Evolutionary conservation across 176 grass and related monocot species (phyloP), one percentile per base, ranked within the genome.

Genomic region (Avena sativa): DNA sequence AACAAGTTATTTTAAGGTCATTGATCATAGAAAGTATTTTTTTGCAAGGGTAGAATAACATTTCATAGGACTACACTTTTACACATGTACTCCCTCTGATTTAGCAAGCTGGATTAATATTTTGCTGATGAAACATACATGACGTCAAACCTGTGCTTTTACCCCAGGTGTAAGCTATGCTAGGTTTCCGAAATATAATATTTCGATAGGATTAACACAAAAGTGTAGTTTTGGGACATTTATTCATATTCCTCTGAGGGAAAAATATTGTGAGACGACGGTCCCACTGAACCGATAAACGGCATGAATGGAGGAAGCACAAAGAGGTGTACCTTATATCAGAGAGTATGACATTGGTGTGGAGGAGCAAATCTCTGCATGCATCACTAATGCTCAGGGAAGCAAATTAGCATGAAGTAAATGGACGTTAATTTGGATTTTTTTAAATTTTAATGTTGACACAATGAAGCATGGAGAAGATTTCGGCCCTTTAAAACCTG

Each of bases 401-500:
- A 71, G 13, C 0, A 15, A 87, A 87, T 87, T 75, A 87, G 69
- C 30, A 65, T 15, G 52, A 12, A 63, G 0, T 81, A 73, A 81
- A 36, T 34, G 23, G 5, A 23, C 23, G 9, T 47, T 30, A 63
- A 19, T 81, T 23, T 3, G 55, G 10, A 70, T 40, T 6, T 43
- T 4, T 70, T 53, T 68, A 10, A 52, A 2, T 57, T 78, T 57
- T 38, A 34, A n/a, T 20, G 17, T 12, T 36, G 28, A n/a, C 12
- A 53, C 17, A 23, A 25, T 50, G 4, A 50, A 49, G 1, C 49
- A 26, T 25, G n/a, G 49, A 74, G 44, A 74, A 3, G 44, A 56
- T 53, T 50, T 36, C 51, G 17, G 36, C 25, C 2, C 6, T 69
- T 67, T 36, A 26, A 12, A 74, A 25, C 2, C n/a, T 2, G 6